Evolutionary conservation across 495 filamentous ascomycete species (phyloP).

Genomic region (Paragyromitra xinjiangensis): DNA sequence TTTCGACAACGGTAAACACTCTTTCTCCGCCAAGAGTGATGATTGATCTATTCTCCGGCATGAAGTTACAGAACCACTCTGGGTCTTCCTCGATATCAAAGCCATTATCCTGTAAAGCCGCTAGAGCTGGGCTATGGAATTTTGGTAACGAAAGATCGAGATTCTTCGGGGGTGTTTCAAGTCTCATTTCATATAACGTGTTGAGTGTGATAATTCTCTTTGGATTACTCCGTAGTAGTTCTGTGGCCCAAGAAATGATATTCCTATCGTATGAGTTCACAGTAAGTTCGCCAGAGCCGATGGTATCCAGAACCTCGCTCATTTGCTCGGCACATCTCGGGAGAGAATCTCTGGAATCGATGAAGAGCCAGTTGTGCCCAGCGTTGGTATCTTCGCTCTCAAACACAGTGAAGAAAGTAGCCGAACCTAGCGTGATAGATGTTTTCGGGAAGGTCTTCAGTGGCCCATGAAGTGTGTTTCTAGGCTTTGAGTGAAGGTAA

Average conservation of each 20-base stretch:
- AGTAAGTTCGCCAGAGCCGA: neutral
- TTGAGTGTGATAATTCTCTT: neutral
- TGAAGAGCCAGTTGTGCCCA: conserved; percentile 27
- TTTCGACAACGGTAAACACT: conserved; percentile 30
- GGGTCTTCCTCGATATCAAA: conserved; percentile 22
- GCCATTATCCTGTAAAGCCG: neutral
- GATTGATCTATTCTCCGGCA: conserved; percentile 22
- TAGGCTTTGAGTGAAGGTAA: conserved; percentile 23
- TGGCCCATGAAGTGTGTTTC: conserved; percentile 23
- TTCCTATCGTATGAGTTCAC: conserved; percentile 28
- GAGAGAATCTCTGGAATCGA: neutral
- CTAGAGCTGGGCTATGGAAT: neutral
- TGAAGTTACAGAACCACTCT: conserved; percentile 25
- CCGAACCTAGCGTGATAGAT: neutral
- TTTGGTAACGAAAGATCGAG: neutral
- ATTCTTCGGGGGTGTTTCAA: neutral
- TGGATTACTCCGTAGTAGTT: neutral
- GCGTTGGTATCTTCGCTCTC: neutral
- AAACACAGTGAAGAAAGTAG: conserved; percentile 30
- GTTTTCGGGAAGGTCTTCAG: neutral
- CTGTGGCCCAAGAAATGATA: conserved; percentile 15
- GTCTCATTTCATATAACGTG: conserved; percentile 42
- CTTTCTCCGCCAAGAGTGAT: conserved; percentile 24
- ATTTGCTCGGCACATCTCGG: neutral
- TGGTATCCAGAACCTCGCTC: neutral